A percentile compares a stretch with the other conserved stretches of the same genome.
phyloP scores from a whole-genome alignment of 768 basidiomycete species.

The Pleurotus salmoneostramineus region DNA sequence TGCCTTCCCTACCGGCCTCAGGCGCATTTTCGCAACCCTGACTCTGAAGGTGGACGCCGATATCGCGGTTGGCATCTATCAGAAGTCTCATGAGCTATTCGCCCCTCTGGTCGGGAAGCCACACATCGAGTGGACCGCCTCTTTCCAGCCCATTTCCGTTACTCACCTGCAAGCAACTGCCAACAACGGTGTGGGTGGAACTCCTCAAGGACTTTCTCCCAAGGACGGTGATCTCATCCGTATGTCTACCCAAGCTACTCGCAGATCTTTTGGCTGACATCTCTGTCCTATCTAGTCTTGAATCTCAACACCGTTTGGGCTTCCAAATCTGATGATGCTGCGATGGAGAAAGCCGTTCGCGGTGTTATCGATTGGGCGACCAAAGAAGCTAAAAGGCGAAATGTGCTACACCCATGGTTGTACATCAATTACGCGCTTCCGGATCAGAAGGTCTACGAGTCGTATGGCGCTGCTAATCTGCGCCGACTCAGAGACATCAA shows the following conservation, averaged over 20 bases:
- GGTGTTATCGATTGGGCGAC: constrained; percentile 6
- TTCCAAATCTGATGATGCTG: constrained; percentile 8
- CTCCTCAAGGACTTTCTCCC: constrained; percentile 3
- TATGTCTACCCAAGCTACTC: not conserved
- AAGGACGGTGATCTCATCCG: constrained; percentile 10
- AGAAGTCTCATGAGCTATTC: constrained; percentile 3
- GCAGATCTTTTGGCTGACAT: not conserved
- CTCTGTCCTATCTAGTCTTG: not conserved
- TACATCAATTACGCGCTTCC: constrained; percentile 11
- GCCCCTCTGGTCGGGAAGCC: constrained; percentile 1
- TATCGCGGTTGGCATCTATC: constrained; percentile 1
- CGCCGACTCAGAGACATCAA: not conserved
- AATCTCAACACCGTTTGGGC: constrained; percentile 8
- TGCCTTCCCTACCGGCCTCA: not conserved
- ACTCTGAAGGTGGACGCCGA: constrained; percentile 3
- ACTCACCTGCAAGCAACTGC: constrained; percentile 1
- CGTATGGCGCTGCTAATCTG: constrained; percentile 1
- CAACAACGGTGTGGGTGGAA: constrained; percentile 3
- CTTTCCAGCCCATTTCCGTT: constrained; percentile 4
- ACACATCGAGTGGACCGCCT: not conserved
- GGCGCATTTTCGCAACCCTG: constrained; percentile 6
- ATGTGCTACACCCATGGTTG: constrained; percentile 4
- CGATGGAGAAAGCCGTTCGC: not conserved
- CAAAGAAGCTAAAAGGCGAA: constrained; percentile 2
- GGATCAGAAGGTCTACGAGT: constrained; percentile 6